Percentiles rank a stretch among this genome's conserved stretches.
These are phyloP conservation scores for Fagopyrum esculentum DNA, from an alignment of 148 eudicot genomes.

Conservation along the genomic window DNA sequence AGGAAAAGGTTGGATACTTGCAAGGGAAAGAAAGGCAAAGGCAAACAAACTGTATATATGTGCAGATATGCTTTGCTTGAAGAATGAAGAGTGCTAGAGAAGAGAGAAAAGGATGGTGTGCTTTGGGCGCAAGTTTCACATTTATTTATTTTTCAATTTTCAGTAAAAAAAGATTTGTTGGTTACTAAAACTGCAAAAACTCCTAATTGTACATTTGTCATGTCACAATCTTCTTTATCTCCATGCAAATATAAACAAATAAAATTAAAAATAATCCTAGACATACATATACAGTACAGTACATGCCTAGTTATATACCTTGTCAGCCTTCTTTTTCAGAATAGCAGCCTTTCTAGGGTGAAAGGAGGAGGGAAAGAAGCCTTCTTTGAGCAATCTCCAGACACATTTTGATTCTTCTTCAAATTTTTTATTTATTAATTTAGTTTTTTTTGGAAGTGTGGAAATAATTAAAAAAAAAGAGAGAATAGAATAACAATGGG, in stretches of 20 bases:
- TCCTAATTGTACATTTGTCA: conserved; percentile 7
- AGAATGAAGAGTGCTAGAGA: conserved; percentile 12
- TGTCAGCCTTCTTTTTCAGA: conserved; percentile 31
- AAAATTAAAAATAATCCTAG: background rate
- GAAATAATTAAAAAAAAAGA: background rate
- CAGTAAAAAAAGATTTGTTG: background rate
- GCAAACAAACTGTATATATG: background rate
- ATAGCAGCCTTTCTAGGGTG: conserved; percentile 21
- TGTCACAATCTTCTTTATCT: conserved; percentile 30
- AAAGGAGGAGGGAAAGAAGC: conserved; percentile 13
- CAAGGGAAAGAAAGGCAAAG: conserved; percentile 42
- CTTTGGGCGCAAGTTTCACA: conserved; percentile 42
- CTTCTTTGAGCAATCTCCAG: conserved; percentile 7
- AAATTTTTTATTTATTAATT: background rate
- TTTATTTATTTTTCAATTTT: conserved; percentile 13
- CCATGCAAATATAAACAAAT: conserved; percentile 31
- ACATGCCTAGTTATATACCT: conserved; percentile 19
- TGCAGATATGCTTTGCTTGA: conserved; percentile 58
- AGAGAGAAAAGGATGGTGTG: conserved; percentile 19
- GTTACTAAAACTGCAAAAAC: conserved; percentile 10
- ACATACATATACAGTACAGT: conserved; percentile 1
- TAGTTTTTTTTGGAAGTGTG: background rate
- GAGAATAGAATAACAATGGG: conserved; percentile 3
- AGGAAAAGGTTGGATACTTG: conserved; percentile 64
- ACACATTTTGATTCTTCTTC: conserved; percentile 8